Conservation (phyloP, 352 stramenopile genomes). For the Nothophytophthora sp. region DNA sequence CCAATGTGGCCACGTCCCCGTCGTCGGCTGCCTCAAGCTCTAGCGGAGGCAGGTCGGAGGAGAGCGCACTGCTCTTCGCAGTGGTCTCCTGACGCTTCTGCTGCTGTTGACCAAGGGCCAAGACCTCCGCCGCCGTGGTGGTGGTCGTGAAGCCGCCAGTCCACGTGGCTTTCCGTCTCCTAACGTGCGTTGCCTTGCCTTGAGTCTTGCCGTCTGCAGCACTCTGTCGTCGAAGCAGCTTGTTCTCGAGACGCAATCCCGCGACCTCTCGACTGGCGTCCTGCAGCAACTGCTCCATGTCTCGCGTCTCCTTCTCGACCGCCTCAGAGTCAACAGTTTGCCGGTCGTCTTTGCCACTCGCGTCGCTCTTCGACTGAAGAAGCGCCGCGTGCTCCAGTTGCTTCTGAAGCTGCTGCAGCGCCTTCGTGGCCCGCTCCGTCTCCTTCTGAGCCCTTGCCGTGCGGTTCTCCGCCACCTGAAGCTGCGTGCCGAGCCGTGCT, state of each 20-base stretch:
- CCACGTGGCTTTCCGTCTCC: conserved; percentile 20
- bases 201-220: conserved; percentile 3
- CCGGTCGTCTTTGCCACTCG: too few species aligned
- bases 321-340: too few species aligned
- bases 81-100: conserved; percentile 7
- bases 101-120: conserved; percentile 20
- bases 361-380: conserved; percentile 1
- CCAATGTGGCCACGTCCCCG: too few species aligned
- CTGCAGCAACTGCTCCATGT: conserved; percentile 36
- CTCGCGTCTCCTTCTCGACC: conserved; percentile 9
- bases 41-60: conserved; percentile 10
- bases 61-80: not conserved
- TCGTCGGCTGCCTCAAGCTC: conserved; percentile 16
- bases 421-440: conserved; percentile 20
- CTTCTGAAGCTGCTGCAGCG: conserved; percentile 25
- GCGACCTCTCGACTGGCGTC: conserved; percentile 33
- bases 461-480: conserved; percentile 39
- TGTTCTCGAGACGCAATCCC: conserved; percentile 41
- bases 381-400: conserved; percentile 24
- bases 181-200: not conserved
- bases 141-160: not conserved
- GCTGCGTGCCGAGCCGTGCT: conserved; percentile 21
- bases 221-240: conserved; percentile 29
- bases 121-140: conserved; percentile 29
- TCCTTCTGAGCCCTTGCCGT: conserved; percentile 25